Percentiles rank a stretch among this genome's conserved stretches.
Conservation (phyloP, 495 filamentous ascomycete genomes). For the Aspergillus sparsus region DNA sequence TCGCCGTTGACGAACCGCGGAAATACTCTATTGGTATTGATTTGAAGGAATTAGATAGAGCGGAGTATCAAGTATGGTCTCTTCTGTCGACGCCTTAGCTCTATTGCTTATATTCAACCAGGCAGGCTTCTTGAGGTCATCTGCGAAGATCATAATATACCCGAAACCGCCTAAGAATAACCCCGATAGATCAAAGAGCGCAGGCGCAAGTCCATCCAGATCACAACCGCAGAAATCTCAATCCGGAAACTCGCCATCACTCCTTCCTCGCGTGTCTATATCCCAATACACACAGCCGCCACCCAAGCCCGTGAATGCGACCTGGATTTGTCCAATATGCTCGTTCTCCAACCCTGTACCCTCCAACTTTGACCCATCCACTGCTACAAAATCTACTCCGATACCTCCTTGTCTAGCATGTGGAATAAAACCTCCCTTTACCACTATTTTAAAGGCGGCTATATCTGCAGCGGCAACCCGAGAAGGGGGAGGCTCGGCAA, state of each 20-base stretch:
- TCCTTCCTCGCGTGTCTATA: constrained; percentile 24
- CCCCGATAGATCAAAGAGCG: constrained; percentile 35
- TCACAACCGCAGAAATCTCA: constrained; percentile 27
- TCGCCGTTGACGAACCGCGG: constrained; percentile 84
- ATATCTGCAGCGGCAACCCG: constrained; percentile 66
- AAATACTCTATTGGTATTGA: constrained; percentile 83
- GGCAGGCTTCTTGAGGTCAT: constrained; percentile 95
- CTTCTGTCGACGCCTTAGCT: not conserved
- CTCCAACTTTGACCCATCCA: constrained; percentile 83
- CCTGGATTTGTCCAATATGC: constrained; percentile 98
- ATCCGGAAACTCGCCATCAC: constrained; percentile 27
- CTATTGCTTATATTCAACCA: constrained; percentile 38
- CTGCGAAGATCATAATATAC: constrained; percentile 85
- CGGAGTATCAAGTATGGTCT: constrained; percentile 77
- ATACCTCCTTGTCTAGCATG: constrained; percentile 88
- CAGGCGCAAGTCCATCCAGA: constrained; percentile 38
- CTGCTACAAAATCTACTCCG: constrained; percentile 71
- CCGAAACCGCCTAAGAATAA: constrained; percentile 69
- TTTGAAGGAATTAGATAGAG: constrained; percentile 85
- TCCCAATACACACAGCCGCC: constrained; percentile 27
- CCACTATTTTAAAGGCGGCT: constrained; percentile 79
- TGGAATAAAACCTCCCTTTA: constrained; percentile 86
- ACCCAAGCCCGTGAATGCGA: constrained; percentile 56
- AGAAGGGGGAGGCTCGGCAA: constrained; percentile 34
- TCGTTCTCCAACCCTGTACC: constrained; percentile 95